phyloP scores from a whole-genome alignment of 768 basidiomycete genomes.

The Boletus sp. region DNA sequence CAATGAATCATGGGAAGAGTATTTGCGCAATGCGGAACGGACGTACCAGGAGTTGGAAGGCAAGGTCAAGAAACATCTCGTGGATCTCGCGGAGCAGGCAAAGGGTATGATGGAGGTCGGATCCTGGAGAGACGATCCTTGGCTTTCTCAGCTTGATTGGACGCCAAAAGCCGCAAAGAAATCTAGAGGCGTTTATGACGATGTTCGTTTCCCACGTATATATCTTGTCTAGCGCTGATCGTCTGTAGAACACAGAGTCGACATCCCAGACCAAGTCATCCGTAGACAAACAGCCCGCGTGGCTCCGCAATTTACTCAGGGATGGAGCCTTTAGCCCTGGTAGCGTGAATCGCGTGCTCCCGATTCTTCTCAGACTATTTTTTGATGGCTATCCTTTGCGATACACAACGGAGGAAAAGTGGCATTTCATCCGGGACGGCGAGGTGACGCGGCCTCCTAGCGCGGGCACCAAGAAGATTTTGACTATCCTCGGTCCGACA shows the following conservation, averaged over 20 bases:
- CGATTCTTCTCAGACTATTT: constrained; percentile 61
- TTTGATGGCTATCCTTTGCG: constrained; percentile 62
- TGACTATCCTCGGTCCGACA: constrained; percentile 43
- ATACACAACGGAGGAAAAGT: constrained; percentile 54
- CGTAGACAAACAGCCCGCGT: constrained; percentile 44
- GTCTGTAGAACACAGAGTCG: constrained; percentile 4
- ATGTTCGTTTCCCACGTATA: constrained; percentile 3
- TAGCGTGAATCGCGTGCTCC: constrained; percentile 51
- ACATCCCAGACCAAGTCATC: background rate
- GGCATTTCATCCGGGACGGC: constrained; percentile 54
- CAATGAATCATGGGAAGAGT: constrained; percentile 85
- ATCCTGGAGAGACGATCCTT: constrained; percentile 70
- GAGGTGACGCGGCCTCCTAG: constrained; percentile 42
- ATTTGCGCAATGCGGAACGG: constrained; percentile 73
- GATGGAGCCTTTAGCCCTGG: constrained; percentile 41
- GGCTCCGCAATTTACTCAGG: constrained; percentile 52
- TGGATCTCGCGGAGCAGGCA: constrained; percentile 63
- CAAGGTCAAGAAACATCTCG: constrained; percentile 58
- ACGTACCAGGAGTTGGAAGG: constrained; percentile 70
- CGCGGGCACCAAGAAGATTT: constrained; percentile 41
- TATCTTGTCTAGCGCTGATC: background rate
- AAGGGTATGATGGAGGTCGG: constrained; percentile 47
- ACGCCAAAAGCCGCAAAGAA: constrained; percentile 77
- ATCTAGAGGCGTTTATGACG: constrained; percentile 54
- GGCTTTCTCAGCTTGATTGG: constrained; percentile 94